Base-by-base conservation (phyloP, 495 filamentous ascomycete genomes). In the Jackrogersella multiformis region DNA sequence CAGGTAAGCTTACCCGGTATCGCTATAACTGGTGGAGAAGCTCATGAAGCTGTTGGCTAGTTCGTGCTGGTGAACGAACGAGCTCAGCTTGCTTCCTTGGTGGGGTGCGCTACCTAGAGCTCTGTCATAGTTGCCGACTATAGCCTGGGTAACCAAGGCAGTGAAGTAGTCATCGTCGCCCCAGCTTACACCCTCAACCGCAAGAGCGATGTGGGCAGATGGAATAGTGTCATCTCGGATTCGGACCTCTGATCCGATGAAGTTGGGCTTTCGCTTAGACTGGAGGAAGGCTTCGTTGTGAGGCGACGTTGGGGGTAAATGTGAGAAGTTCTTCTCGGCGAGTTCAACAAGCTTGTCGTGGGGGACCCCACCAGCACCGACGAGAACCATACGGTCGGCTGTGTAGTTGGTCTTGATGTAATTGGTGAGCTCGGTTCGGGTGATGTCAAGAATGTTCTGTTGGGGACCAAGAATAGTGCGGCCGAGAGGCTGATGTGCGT, bases 381-480 rank as follows among this genome's bases (percentile, higher is more conserved):
- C 96, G 44, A 99, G 89, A 46, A 99, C 95, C 94, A 98, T 99
- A 74, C 96, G 93, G 82, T 99, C 95, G 61, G 96, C 94, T 42
- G 92, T 96, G 85, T 99, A 99, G 86, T 99, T 99, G 81, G 88
- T 92, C 84, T 95, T 95, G 86, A 99, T 98, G 84, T 98, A 99
- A 81, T 90, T 89, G 74, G 84, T 80, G 67, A 99, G 85, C 80
- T 99, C 94, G 71, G 90, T 86, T 58, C 92, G 88, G 75, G 90
- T 87, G 82, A 99, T 98, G 80, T 90, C 93, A 75, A 92, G 86
- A 81, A 99, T 99, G 87, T 99, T 99, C 84, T 97, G 90, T 82
- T 92, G 93, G 55, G 95, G 94, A 65, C 95, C 95, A 56, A 99
- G 87, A 78, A 99, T 99, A 57, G 95, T 99, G 76, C 95, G 93